A percentile compares a stretch with the other conserved stretches of the same genome.
These are phyloP conservation scores for Camelina neglecta DNA, from an alignment of 345 rosid species.

Conservation along the genomic window DNA sequence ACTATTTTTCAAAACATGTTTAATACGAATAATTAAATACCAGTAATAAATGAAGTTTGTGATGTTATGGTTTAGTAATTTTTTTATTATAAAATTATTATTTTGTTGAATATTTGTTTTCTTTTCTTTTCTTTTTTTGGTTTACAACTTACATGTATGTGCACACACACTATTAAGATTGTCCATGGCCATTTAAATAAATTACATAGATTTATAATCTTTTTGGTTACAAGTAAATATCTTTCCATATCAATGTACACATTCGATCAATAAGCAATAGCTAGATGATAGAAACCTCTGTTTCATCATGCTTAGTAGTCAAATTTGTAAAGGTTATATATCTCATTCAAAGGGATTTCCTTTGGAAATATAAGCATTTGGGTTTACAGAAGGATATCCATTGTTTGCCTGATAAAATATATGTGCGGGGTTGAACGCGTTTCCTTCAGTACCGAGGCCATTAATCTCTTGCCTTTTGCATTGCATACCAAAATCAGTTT, in stretches of 20 bases:
- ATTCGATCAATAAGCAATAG: slow-evolving; percentile 27
- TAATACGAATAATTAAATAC: background rate
- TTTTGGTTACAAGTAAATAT: slow-evolving; percentile 13
- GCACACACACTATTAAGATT: background rate
- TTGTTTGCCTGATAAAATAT: slow-evolving; percentile 41
- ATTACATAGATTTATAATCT: background rate
- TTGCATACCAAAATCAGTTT: background rate
- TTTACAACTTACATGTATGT: background rate
- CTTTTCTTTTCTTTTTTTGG: background rate
- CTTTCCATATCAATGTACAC: background rate
- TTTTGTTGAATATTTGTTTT: background rate
- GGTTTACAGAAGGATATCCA: slow-evolving; percentile 44
- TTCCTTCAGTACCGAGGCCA: slow-evolving; percentile 38
- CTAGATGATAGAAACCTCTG: slow-evolving; percentile 7
- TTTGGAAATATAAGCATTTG: slow-evolving; percentile 49
- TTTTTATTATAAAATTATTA: background rate
- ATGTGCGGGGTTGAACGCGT: slow-evolving; percentile 35
- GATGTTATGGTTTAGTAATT: background rate
- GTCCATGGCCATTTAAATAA: background rate
- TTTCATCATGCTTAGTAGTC: slow-evolving; percentile 14
- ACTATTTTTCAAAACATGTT: background rate
- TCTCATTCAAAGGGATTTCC: slow-evolving; percentile 69
- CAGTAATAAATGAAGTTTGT: background rate
- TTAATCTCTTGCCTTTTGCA: slow-evolving; percentile 48
- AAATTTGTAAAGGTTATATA: background rate